phyloP scores from a whole-genome alignment of 2,329 filamentous ascomycete genomes.

The Cladophialophora chaetospira region DNA sequence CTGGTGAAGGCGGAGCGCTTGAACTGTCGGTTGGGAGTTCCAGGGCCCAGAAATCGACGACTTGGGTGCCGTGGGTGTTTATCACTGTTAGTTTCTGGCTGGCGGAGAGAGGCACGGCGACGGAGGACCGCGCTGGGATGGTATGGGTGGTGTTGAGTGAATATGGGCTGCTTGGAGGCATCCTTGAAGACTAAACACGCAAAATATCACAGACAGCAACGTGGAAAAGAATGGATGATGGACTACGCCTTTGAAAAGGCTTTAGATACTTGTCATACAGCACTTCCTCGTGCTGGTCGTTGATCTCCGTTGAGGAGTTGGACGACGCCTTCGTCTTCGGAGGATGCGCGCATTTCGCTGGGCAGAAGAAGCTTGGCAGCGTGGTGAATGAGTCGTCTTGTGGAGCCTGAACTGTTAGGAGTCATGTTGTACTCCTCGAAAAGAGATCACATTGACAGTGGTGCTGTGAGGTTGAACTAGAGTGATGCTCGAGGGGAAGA shows the following conservation, averaged over 20 bases:
- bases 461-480: too few relatives aligned
- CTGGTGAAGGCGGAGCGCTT: not conserved
- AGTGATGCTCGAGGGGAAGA: too few relatives aligned
- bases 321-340: not conserved
- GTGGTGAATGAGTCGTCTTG: too few relatives aligned
- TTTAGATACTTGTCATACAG: too few relatives aligned
- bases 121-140: slow-evolving; percentile 48
- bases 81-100: slow-evolving; percentile 49
- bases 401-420: too few relatives aligned
- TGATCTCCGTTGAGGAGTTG: slow-evolving; percentile 19
- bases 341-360: not conserved
- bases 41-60: slow-evolving; percentile 55
- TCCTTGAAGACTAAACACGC: too few relatives aligned
- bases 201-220: too few relatives aligned
- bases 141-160: slow-evolving; percentile 22
- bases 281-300: too few relatives aligned
- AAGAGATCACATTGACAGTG: too few relatives aligned
- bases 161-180: slow-evolving; percentile 11
- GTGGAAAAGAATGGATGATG: too few relatives aligned
- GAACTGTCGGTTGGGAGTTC: slow-evolving; percentile 33
- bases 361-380: not conserved
- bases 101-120: slow-evolving; percentile 41
- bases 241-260: too few relatives aligned
- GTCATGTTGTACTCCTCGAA: too few relatives aligned
- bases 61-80: slow-evolving; percentile 54